Percentiles rank a stretch among this genome's conserved stretches.
phyloP scores from a whole-genome alignment of 371 early-diverging fungal species.

The Chytridiales sp. region DNA sequence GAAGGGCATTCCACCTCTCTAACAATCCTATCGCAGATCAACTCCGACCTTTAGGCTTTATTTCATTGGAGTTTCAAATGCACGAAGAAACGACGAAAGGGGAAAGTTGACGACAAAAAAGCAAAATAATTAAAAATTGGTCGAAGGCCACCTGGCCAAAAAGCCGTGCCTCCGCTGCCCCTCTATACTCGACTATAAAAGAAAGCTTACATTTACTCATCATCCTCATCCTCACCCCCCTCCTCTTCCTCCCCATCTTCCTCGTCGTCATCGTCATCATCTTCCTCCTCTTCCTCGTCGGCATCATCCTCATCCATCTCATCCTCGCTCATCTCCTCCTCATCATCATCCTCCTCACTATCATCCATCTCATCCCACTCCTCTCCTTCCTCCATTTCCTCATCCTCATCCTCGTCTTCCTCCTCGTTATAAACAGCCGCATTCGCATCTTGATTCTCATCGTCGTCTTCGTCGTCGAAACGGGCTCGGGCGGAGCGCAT shows the following conservation, averaged over 20 bases:
- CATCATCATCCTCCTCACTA: constrained; percentile 12
- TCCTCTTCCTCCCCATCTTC: constrained; percentile 20
- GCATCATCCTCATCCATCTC: constrained; percentile 16
- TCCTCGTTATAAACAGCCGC: constrained; percentile 33
- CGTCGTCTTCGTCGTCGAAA: constrained; percentile 18
- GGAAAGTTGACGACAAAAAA: constrained; percentile 9
- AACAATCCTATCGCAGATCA: no score
- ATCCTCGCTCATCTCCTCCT: not conserved
- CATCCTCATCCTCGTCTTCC: constrained; percentile 14
- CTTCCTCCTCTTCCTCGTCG: constrained; percentile 26
- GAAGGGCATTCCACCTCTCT: no score
- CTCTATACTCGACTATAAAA: constrained; percentile 8
- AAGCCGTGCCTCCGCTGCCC: not conserved
- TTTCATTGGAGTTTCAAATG: no score
- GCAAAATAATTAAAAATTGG: constrained; percentile 5
- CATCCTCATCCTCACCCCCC: constrained; percentile 22
- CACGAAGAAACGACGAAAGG: not conserved
- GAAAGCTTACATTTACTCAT: not conserved
- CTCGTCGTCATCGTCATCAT: constrained; percentile 25
- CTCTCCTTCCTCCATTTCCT: constrained; percentile 12
- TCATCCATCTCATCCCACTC: constrained; percentile 14
- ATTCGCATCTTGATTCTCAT: constrained; percentile 16
- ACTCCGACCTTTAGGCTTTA: no score
- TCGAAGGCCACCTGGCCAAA: constrained; percentile 1
- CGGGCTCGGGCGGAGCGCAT: constrained; percentile 35